These are phyloP conservation scores for Apiotrichum brassicae DNA, from an alignment of 1,284 basidiomycete species.

Conservation along the genomic window DNA sequence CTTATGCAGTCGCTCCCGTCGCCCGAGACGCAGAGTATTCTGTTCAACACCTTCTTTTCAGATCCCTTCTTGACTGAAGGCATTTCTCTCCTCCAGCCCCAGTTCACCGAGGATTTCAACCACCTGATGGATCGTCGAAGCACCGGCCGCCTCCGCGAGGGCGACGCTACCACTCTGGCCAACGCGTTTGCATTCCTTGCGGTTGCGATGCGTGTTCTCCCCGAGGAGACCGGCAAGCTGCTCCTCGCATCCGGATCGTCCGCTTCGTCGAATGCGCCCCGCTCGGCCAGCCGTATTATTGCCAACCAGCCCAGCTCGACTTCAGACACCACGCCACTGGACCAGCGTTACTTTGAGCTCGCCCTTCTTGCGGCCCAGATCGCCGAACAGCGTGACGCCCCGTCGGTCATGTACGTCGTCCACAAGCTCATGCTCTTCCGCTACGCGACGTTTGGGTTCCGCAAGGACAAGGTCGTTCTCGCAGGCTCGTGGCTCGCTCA, in stretches of 20 bases:
- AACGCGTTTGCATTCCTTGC: conserved; percentile 37
- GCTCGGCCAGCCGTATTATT: conserved; percentile 18
- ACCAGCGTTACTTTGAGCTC: conserved; percentile 42
- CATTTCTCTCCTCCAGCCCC: conserved; percentile 37
- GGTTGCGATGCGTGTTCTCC: conserved; percentile 31
- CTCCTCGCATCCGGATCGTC: conserved; percentile 28
- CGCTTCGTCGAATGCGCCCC: conserved; percentile 11
- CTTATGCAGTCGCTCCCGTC: conserved; percentile 35
- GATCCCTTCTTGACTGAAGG: conserved; percentile 43
- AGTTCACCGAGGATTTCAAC: conserved; percentile 33
- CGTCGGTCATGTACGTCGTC: conserved; percentile 40
- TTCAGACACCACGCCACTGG: conserved; percentile 33
- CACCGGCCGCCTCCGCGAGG: conserved; percentile 20
- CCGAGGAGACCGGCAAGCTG: conserved; percentile 38
- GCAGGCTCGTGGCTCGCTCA: conserved; percentile 36
- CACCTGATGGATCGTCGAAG: conserved; percentile 27
- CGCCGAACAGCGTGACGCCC: conserved; percentile 34
- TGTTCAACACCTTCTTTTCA: conserved; percentile 39
- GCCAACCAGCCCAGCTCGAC: conserved; percentile 15
- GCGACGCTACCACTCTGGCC: conserved; percentile 42
- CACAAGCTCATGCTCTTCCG: conserved; percentile 38
- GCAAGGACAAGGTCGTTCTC: conserved; percentile 23
- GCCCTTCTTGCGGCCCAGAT: conserved; percentile 31
- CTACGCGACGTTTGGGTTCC: conserved; percentile 29
- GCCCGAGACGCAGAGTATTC: conserved; percentile 31